These are phyloP conservation scores for Vigna unguiculata DNA, from an alignment of 306 rosid genomes.

Conservation along the genomic window DNA sequence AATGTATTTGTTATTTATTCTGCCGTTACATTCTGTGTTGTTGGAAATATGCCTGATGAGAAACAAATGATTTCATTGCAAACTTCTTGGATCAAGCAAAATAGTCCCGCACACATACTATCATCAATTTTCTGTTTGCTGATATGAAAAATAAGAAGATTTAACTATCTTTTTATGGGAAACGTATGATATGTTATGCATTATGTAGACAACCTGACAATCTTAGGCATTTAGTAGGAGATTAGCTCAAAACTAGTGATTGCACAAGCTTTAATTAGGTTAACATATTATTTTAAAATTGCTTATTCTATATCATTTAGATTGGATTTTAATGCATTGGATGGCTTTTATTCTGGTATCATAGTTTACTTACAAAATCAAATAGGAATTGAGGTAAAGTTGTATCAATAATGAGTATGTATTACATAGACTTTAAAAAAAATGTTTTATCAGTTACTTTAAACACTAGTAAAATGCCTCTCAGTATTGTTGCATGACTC, in stretches of 20 bases:
- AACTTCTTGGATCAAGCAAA: conserved; percentile 30
- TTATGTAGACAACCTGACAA: conserved; percentile 15
- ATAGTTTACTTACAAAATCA: conserved; percentile 23
- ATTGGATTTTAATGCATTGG: conserved; percentile 5
- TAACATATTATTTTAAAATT: neutral
- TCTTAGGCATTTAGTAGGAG: conserved; percentile 11
- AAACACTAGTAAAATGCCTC: conserved; percentile 32
- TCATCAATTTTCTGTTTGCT: conserved; percentile 4
- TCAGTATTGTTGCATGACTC: conserved; percentile 5
- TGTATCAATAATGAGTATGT: conserved; percentile 10
- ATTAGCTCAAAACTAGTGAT: conserved; percentile 2
- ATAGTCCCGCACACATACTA: neutral
- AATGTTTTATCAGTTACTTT: neutral
- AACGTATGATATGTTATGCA: conserved; percentile 29
- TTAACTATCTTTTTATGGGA: neutral
- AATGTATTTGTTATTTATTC: conserved; percentile 24
- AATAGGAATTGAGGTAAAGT: conserved; percentile 6
- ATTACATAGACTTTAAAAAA: neutral
- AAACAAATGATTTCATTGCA: conserved; percentile 16
- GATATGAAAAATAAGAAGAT: conserved; percentile 23
- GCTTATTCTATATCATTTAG: conserved; percentile 7
- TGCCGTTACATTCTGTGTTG: conserved; percentile 9
- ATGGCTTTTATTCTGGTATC: conserved; percentile 11
- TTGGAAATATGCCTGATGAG: conserved; percentile 3
- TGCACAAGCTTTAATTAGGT: conserved; percentile 18